A percentile compares a stretch with the other conserved stretches of the same genome.
Evolutionary conservation across 75 land plant species (phyloP).

Genomic region (Chamaecyparis obtusa): DNA sequence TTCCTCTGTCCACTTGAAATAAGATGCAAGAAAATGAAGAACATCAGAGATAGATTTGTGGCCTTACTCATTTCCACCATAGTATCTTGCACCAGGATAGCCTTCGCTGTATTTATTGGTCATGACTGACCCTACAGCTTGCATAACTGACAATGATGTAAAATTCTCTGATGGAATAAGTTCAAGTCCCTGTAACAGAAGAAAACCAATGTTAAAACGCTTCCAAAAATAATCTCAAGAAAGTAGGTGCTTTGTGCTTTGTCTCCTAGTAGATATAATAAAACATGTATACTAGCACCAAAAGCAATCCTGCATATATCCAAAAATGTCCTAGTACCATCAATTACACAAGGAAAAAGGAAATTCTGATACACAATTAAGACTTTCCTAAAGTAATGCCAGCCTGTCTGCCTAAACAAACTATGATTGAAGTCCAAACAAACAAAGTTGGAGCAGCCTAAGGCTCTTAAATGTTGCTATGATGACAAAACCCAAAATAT

Average conservation of each 20-base stretch:
- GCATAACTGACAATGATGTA: slow-evolving; percentile 77
- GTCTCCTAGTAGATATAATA: not conserved
- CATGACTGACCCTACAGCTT: slow-evolving; percentile 83
- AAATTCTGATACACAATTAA: not conserved
- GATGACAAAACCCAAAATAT: not conserved
- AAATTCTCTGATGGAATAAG: slow-evolving; percentile 90
- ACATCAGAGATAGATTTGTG: slow-evolving; percentile 11
- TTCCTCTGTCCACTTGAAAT: not conserved
- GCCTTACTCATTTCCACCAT: slow-evolving; percentile 92
- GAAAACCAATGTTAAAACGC: not conserved
- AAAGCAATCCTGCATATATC: not conserved
- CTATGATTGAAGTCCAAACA: not conserved
- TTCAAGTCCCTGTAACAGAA: slow-evolving; percentile 58
- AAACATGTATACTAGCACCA: not conserved
- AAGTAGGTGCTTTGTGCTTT: not conserved
- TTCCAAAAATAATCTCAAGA: not conserved
- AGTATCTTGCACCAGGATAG: slow-evolving; percentile 82
- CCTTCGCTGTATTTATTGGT: slow-evolving; percentile 91
- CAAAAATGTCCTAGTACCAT: not conserved
- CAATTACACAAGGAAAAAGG: not conserved
- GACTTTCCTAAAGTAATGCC: not conserved
- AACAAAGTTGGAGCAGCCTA: not conserved
- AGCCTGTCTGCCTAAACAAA: not conserved
- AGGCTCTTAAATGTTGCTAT: not conserved
- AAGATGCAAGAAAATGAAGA: slow-evolving; percentile 18